Evolutionary conservation across 2,329 filamentous ascomycete genomes (phyloP).

Genomic region (Cercospora sp.): DNA sequence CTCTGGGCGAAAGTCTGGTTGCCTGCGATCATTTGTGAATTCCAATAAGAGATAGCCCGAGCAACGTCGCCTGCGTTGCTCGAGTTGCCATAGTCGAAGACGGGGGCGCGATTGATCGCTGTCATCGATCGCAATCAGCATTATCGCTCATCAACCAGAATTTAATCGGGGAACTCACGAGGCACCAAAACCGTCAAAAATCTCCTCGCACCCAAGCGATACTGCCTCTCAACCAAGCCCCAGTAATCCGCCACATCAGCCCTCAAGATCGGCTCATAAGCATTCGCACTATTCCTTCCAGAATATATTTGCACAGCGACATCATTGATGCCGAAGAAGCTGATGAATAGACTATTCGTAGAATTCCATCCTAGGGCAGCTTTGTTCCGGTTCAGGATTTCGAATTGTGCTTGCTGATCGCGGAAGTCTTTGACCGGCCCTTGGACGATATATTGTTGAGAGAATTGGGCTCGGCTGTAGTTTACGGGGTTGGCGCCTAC

Average conservation of each 20-base stretch:
- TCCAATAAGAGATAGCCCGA: background rate
- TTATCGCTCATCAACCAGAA: background rate
- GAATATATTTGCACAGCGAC: constrained; percentile 8
- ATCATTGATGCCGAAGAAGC: constrained; percentile 20
- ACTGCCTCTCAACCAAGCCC: background rate
- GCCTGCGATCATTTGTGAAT: background rate
- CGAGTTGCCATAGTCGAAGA: background rate
- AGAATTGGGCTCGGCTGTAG: constrained; percentile 1
- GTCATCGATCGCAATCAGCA: background rate
- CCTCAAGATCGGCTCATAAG: background rate
- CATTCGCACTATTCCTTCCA: background rate
- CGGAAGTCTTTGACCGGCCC: constrained; percentile 11
- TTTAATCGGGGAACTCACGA: background rate
- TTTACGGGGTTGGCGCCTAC: constrained; percentile 13
- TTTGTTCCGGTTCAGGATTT: background rate
- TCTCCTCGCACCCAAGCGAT: constrained; percentile 2
- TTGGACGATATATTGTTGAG: background rate
- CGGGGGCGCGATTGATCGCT: constrained; percentile 3
- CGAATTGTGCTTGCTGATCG: constrained; percentile 9
- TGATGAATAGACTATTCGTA: constrained; percentile 18
- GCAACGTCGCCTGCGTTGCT: background rate
- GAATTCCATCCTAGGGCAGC: constrained; percentile 7
- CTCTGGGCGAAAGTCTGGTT: background rate
- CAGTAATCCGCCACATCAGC: background rate
- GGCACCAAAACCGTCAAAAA: constrained; percentile 1